phyloP scores from a whole-genome alignment of 2,329 filamentous ascomycete genomes.

The Mycocentrospora acerina region DNA sequence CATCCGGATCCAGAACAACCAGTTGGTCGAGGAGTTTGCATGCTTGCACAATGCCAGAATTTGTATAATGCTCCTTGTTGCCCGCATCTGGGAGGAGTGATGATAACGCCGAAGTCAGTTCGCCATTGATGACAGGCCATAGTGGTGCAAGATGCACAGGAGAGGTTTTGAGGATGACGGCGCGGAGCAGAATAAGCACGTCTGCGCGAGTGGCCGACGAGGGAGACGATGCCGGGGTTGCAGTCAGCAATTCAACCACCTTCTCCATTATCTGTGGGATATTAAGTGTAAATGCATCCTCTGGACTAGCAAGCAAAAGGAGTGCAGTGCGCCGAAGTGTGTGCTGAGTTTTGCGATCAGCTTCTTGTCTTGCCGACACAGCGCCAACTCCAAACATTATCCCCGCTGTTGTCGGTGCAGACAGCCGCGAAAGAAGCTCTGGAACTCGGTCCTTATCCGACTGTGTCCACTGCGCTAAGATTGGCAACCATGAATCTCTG shows the following conservation, averaged over 20 bases:
- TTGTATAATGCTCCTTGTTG: constrained; percentile 73
- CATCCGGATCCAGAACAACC: constrained; percentile 84
- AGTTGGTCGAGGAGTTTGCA: constrained; percentile 91
- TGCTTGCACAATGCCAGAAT: constrained; percentile 77
- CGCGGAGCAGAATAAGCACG: constrained; percentile 83
- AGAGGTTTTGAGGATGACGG: constrained; percentile 76
- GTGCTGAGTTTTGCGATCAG: constrained; percentile 88
- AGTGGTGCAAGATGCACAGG: constrained; percentile 77
- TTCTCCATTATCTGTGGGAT: constrained; percentile 76
- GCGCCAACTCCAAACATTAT: constrained; percentile 99
- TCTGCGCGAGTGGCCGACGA: constrained; percentile 88
- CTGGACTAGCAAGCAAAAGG: constrained; percentile 72
- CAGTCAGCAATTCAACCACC: constrained; percentile 79
- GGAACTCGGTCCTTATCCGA: constrained; percentile 85
- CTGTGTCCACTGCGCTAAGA: constrained; percentile 81
- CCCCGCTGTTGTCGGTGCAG: constrained; percentile 84
- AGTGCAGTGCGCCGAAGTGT: constrained; percentile 82
- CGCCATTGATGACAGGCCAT: constrained; percentile 87
- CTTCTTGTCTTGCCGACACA: constrained; percentile 88
- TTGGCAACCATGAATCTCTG: constrained; percentile 73
- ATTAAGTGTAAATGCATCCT: constrained; percentile 79
- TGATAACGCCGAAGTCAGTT: constrained; percentile 77
- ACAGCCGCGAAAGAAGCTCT: constrained; percentile 77
- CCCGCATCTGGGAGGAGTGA: constrained; percentile 70
- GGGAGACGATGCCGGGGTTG: constrained; percentile 84